Percentiles rank a stretch among this genome's conserved stretches.
phyloP scores from a whole-genome alignment of 805 yeast species.

The Lipomyces anomalus region DNA sequence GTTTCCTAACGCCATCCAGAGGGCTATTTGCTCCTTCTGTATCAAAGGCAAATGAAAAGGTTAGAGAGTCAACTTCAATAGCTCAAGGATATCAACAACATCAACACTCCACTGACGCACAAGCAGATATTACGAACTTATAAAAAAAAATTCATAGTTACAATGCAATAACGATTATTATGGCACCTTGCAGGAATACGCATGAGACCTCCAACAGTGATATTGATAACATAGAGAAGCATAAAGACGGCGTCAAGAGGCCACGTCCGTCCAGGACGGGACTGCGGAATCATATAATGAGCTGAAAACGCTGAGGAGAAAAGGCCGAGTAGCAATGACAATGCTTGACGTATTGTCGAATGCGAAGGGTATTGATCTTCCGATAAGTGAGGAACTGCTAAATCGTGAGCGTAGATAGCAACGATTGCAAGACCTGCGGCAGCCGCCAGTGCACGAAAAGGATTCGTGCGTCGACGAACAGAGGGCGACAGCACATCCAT shows the following conservation, averaged over 20 bases:
- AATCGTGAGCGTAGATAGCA: not conserved
- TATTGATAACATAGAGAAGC: not conserved
- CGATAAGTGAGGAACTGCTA: not conserved
- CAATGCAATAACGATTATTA: not conserved
- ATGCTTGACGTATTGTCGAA: not conserved
- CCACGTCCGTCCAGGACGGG: not conserved
- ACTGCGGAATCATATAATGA: not conserved
- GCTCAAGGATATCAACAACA: too few species aligned
- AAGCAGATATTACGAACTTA: too few species aligned
- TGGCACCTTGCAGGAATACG: not conserved
- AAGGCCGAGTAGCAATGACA: not conserved
- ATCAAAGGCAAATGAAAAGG: too few species aligned
- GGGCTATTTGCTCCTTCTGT: not conserved
- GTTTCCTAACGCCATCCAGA: not conserved
- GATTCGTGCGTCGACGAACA: not conserved
- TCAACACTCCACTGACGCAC: too few species aligned
- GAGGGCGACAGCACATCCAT: too few species aligned
- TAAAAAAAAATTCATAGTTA: too few species aligned
- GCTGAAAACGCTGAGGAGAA: not conserved
- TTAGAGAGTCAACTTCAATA: too few species aligned
- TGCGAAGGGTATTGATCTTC: not conserved
- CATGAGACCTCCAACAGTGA: not conserved
- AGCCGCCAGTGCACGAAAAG: not conserved
- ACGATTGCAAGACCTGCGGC: not conserved
- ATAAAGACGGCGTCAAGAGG: not conserved